Evolutionary conservation across 768 basidiomycete species (phyloP).

Genomic region (Psilocybe subaeruginosa): DNA sequence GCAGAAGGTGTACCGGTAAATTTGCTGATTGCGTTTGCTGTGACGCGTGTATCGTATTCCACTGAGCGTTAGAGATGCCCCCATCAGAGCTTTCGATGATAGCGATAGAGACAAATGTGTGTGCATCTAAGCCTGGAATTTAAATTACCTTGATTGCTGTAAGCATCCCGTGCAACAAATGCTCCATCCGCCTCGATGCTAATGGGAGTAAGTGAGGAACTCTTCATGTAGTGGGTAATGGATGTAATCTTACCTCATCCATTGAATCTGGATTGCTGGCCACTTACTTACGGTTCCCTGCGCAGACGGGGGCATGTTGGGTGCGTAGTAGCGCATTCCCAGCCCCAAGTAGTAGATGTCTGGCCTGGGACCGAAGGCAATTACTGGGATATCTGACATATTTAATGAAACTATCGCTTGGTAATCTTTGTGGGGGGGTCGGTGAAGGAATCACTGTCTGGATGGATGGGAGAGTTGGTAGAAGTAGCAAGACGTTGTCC

Average conservation of each 20-base stretch:
- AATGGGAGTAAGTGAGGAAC: background rate
- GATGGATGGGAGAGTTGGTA: background rate
- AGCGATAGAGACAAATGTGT: background rate
- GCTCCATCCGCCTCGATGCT: constrained; percentile 4
- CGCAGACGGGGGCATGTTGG: background rate
- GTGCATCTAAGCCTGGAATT: background rate
- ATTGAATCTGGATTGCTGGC: constrained; percentile 1
- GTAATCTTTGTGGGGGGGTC: too few relatives aligned
- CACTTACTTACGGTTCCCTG: background rate
- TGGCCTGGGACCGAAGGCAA: background rate
- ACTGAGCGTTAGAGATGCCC: background rate
- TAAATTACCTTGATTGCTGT: background rate
- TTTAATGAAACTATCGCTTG: too few relatives aligned
- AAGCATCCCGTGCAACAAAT: constrained; percentile 5
- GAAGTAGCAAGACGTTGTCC: too few relatives aligned
- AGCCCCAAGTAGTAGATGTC: background rate
- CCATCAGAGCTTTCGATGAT: background rate
- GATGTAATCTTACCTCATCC: background rate
- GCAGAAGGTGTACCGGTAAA: background rate
- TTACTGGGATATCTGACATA: background rate
- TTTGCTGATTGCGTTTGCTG: background rate
- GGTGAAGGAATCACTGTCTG: background rate
- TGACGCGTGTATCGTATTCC: background rate
- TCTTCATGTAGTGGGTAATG: background rate
- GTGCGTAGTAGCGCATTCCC: background rate